Conservation (phyloP, 345 rosid genomes). For the Hypericum perforatum region DNA sequence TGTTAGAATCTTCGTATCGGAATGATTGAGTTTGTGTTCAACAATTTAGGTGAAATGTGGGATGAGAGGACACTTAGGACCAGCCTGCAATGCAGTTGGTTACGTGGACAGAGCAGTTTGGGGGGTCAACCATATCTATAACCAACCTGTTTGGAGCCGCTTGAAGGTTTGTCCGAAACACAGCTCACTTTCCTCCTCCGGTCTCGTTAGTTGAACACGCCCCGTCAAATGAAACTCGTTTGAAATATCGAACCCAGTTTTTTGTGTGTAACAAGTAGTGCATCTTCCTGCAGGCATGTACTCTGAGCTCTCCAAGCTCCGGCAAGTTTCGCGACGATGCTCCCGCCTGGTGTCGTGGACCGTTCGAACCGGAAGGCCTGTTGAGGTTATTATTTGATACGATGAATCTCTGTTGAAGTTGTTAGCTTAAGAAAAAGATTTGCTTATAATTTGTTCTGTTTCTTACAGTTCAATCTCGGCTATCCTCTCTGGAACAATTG, state of each 20-base stretch:
- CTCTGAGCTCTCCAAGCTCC: constrained; percentile 35
- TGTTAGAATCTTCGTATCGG: not conserved
- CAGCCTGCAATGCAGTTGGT: constrained; percentile 68
- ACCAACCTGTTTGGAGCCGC: constrained; percentile 44
- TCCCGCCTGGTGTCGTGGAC: constrained; percentile 48
- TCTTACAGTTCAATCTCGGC: constrained; percentile 39
- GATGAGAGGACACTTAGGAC: constrained; percentile 64
- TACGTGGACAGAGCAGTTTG: constrained; percentile 45
- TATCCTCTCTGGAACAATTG: constrained; percentile 52
- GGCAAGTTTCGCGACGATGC: constrained; percentile 39
- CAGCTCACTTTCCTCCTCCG: not conserved
- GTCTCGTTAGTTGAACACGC: not conserved
- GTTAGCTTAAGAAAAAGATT: not conserved
- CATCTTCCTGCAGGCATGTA: constrained; percentile 39
- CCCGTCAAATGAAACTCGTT: not conserved
- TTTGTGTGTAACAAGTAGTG: not conserved
- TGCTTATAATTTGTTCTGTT: not conserved
- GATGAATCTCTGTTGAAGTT: not conserved
- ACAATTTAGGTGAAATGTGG: constrained; percentile 45
- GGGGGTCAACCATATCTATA: constrained; percentile 58
- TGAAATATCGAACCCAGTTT: not conserved
- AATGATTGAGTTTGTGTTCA: not conserved
- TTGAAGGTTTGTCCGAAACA: constrained; percentile 28
- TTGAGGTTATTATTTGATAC: constrained; percentile 30
- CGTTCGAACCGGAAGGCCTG: constrained; percentile 68